Evolutionary conservation across 1,284 basidiomycete species (phyloP).

Genomic region (Xerocomus nothofagi): DNA sequence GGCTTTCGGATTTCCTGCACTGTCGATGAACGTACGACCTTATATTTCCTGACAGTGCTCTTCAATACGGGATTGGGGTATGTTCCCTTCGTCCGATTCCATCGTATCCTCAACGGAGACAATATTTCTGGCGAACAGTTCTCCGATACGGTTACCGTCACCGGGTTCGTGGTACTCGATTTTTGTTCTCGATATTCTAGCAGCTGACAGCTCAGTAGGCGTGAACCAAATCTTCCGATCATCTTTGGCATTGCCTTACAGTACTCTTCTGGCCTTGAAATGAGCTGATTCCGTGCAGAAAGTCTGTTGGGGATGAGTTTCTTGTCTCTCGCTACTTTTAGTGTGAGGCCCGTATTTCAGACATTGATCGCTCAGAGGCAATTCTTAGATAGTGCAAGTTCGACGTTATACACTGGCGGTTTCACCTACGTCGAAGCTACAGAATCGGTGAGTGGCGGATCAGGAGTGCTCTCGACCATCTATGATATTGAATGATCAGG

Average conservation of each 20-base stretch:
- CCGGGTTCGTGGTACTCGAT: constrained; percentile 15
- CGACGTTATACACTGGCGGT: constrained; percentile 16
- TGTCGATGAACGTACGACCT: neutral
- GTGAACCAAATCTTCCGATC: too few species aligned
- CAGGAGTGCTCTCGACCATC: neutral
- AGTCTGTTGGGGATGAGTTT: constrained; percentile 27
- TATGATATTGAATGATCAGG: constrained; percentile 12
- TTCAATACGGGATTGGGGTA: constrained; percentile 25
- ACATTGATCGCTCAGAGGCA: constrained; percentile 26
- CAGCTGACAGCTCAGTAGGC: constrained; percentile 10
- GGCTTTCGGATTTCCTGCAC: neutral
- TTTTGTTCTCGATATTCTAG: neutral
- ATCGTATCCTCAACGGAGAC: constrained; percentile 25
- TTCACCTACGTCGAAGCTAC: constrained; percentile 19
- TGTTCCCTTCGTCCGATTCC: neutral
- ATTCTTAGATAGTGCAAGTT: constrained; percentile 40
- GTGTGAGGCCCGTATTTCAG: constrained; percentile 19
- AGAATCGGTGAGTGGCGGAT: constrained; percentile 10
- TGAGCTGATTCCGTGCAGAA: constrained; percentile 13
- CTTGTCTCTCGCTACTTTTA: constrained; percentile 12
- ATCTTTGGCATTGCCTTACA: too few species aligned
- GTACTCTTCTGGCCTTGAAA: constrained; percentile 2
- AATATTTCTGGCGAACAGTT: constrained; percentile 33
- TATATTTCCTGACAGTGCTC: constrained; percentile 11
- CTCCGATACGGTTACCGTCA: constrained; percentile 32